Conservation (phyloP, 1,284 basidiomycete species). For the Cutaneotrichosporon dermatis region DNA sequence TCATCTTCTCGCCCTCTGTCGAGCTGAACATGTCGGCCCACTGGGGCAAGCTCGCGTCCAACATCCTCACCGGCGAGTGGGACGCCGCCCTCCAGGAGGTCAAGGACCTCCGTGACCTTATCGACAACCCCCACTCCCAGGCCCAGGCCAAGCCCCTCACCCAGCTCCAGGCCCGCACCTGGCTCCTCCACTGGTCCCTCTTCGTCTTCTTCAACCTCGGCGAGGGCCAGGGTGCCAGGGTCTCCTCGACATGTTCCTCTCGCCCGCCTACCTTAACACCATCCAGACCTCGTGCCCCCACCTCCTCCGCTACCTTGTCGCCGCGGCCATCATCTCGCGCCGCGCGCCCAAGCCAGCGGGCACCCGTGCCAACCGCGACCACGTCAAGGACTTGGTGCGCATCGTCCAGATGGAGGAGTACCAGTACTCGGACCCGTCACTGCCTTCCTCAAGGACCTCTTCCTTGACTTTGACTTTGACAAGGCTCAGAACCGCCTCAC, state of each 20-base stretch:
- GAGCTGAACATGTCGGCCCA: constrained; percentile 90
- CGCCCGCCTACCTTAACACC: constrained; percentile 94
- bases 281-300: constrained; percentile 93
- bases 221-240: constrained; percentile 73
- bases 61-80: constrained; percentile 93
- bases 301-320: constrained; percentile 90
- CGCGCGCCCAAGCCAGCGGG: constrained; percentile 53
- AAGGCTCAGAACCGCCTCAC: constrained; percentile 78
- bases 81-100: constrained; percentile 89
- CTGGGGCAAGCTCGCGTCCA: constrained; percentile 97
- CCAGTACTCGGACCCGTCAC: constrained; percentile 90
- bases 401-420: constrained; percentile 90
- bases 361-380: constrained; percentile 60
- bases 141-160: constrained; percentile 60
- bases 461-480: constrained; percentile 87
- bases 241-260: constrained; percentile 92
- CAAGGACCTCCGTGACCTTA: constrained; percentile 83
- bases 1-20: constrained; percentile 87
- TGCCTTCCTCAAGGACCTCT: constrained; percentile 86
- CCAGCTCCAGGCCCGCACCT: constrained; percentile 90
- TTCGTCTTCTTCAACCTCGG: constrained; percentile 98
- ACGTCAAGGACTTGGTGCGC: constrained; percentile 81
- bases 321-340: constrained; percentile 86
- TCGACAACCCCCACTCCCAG: constrained; percentile 63
- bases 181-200: constrained; percentile 96